Evolutionary conservation across 257 asterid species (phyloP).

Genomic region (Solanum piurae): DNA sequence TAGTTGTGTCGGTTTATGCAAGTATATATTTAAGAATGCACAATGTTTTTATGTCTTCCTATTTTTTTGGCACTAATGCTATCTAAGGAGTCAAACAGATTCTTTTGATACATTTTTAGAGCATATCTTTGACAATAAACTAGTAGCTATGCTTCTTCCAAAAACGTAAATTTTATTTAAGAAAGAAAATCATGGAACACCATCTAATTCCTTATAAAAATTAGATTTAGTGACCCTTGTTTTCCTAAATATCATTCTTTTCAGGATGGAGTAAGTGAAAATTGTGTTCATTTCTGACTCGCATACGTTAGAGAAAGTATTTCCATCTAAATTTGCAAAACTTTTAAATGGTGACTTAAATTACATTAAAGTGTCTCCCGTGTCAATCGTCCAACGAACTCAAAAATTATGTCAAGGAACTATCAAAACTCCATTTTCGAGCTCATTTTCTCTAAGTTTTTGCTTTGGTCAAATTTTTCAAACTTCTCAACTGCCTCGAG

Average conservation of each 20-base stretch:
- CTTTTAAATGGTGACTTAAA: neutral
- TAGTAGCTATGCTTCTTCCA: neutral
- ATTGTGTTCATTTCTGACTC: neutral
- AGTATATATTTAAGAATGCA: no score
- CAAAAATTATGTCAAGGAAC: neutral
- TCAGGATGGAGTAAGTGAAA: neutral
- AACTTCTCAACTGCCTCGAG: no score
- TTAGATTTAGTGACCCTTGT: neutral
- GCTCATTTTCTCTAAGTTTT: neutral
- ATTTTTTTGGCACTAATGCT: neutral
- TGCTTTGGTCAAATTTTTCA: neutral
- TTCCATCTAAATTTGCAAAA: neutral
- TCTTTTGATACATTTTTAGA: neutral
- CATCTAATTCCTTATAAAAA: neutral
- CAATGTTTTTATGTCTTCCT: no score
- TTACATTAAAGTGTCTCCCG: neutral
- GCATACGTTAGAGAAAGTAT: neutral
- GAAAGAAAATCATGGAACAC: neutral
- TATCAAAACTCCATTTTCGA: neutral
- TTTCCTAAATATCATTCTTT: neutral
- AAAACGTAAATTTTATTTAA: neutral
- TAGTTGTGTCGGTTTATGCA: no score
- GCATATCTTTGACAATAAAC: neutral
- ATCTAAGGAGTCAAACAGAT: neutral
- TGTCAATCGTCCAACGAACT: neutral